These are phyloP conservation scores for Speleostelium caveatum DNA, from an alignment of 78 protist genomes.

Conservation along the genomic window DNA sequence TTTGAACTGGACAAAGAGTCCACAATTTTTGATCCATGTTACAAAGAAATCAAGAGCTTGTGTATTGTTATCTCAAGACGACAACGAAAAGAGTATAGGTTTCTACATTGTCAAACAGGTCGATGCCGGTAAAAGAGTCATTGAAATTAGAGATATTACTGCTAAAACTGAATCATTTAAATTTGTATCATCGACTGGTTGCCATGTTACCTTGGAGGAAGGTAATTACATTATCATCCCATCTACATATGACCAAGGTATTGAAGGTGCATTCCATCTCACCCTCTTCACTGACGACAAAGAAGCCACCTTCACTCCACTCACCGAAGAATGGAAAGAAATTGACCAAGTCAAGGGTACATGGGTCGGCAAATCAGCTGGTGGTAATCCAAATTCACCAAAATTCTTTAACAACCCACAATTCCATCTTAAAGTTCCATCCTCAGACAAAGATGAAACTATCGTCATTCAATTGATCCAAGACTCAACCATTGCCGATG, in stretches of 20 bases:
- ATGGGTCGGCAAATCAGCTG: constrained; percentile 73
- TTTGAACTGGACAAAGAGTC: constrained; percentile 70
- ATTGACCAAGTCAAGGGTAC: constrained; percentile 67
- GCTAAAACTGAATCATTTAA: constrained; percentile 75
- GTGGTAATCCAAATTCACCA: constrained; percentile 67
- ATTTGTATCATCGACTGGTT: constrained; percentile 35
- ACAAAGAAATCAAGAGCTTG: constrained; percentile 60
- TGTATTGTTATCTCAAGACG: constrained; percentile 64
- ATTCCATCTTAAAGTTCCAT: constrained; percentile 46
- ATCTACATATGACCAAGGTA: constrained; percentile 52
- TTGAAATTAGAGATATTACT: constrained; percentile 44
- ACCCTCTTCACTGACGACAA: constrained; percentile 68
- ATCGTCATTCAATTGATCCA: constrained; percentile 51
- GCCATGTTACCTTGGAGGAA: constrained; percentile 36
- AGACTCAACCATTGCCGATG: constrained; percentile 72
- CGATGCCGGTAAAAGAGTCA: constrained; percentile 55
- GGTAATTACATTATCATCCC: constrained; percentile 73
- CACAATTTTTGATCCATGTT: constrained; percentile 43
- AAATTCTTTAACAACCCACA: constrained; percentile 73
- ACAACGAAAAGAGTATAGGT: constrained; percentile 60
- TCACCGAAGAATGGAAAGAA: constrained; percentile 26
- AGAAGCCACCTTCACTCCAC: constrained; percentile 38
- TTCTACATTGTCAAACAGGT: constrained; percentile 59
- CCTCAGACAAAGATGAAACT: constrained; percentile 11
- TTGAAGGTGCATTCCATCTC: constrained; percentile 74